Conservation (phyloP, 176 grass and related monocot species). For the Chloris gayana region DNA sequence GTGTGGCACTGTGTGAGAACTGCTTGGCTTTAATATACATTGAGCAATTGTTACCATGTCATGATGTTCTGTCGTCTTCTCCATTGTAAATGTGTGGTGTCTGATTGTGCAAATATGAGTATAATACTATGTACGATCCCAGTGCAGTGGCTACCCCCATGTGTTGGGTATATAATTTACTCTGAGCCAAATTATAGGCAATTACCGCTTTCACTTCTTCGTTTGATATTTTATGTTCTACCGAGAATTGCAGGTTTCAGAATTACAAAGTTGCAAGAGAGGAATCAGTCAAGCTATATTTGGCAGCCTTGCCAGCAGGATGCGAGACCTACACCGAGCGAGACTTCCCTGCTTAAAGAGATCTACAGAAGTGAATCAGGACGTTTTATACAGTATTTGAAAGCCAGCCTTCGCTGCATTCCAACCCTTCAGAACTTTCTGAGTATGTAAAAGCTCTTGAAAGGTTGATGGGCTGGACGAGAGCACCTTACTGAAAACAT, state of each 20-base stretch:
- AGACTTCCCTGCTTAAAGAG: too few relatives aligned
- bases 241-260: too few relatives aligned
- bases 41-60: background rate
- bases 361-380: too few relatives aligned
- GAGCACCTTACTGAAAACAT: slow-evolving; percentile 84
- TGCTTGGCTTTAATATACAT: slow-evolving; percentile 20
- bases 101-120: background rate
- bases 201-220: too few relatives aligned
- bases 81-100: background rate
- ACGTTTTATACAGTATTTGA: slow-evolving; percentile 92
- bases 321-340: too few relatives aligned
- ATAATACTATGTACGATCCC: background rate
- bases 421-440: slow-evolving; percentile 75
- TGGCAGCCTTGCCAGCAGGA: too few relatives aligned
- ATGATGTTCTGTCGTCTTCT: background rate
- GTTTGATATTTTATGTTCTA: too few relatives aligned
- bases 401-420: slow-evolving; percentile 81
- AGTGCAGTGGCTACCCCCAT: too few relatives aligned
- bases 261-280: too few relatives aligned
- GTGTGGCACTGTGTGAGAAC: background rate
- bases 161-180: slow-evolving; percentile 62
- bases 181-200: too few relatives aligned
- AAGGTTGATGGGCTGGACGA: slow-evolving; percentile 91
- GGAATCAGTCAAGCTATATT: too few relatives aligned
- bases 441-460: slow-evolving; percentile 97